A percentile compares a stretch with the other conserved stretches of the same genome.
These are phyloP conservation scores for Evernia prunastri DNA, from an alignment of 495 filamentous ascomycete species.

Conservation along the genomic window DNA sequence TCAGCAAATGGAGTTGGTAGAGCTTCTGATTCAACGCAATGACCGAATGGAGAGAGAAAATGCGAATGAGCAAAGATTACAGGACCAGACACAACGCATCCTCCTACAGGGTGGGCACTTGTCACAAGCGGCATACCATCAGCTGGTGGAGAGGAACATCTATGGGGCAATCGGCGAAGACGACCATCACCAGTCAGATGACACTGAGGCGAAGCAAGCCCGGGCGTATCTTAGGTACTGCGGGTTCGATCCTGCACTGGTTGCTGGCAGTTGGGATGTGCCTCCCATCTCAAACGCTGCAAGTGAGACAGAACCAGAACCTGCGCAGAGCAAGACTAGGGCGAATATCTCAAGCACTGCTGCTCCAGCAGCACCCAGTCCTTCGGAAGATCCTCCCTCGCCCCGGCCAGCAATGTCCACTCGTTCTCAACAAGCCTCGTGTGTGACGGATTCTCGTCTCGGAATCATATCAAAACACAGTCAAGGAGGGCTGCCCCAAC, in stretches of 20 bases:
- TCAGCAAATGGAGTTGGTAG: constrained; percentile 23
- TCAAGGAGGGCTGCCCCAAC: not conserved
- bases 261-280: not conserved
- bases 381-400: not conserved
- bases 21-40: constrained; percentile 25
- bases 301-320: not conserved
- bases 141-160: constrained; percentile 6
- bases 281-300: not conserved
- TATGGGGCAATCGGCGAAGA: constrained; percentile 1
- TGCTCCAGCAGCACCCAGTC: not conserved
- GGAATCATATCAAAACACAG: not conserved
- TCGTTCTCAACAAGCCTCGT: not conserved
- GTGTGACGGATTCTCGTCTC: not conserved
- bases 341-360: not conserved
- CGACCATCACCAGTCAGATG: not conserved
- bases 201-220: not conserved
- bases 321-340: not conserved
- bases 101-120: constrained; percentile 6
- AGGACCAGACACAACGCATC: not conserved
- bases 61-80: not conserved
- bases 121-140: not conserved
- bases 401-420: not conserved
- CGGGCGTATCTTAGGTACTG: constrained; percentile 10
- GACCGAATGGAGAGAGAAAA: constrained; percentile 19
- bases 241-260: constrained; percentile 9